Base-by-base conservation (phyloP, 164 flowering plant species). In the Akebia trifoliata region DNA sequence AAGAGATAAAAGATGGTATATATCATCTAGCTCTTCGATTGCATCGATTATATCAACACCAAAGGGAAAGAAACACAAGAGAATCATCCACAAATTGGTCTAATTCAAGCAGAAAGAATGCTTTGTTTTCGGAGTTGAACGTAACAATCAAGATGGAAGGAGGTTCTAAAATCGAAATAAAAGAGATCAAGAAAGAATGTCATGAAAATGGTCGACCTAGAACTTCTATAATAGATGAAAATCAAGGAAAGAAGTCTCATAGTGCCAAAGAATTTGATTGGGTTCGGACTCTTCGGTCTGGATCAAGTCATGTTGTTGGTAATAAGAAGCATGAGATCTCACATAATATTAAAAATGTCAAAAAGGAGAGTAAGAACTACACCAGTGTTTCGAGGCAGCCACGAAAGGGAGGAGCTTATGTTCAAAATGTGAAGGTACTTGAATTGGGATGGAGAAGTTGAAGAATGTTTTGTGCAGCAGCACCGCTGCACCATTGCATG, bases 1-100 rank as follows among this genome's bases (percentile, higher is more conserved):
- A 69, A 57, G 95, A 87, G 66, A 79, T 87, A 21, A 84, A 87
- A 51, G 81, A 78, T 8, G 85, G 69, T 12, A 84, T 87, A 24
- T 79, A 60, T 62, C 71, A 59, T 36, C 83, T 81, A 6, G 85
- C 90, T 35, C 66, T 84, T 4, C 71, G 72, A 9, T 48, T 87
- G 56, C 81, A 75, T 49, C 70, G 71, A 20, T 64, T 87, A 28
- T 81, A 84, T 62, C 75, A 72, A 24, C 77, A 74, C 59, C 82
- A 62, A 29, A 79, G 59, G 40, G 78, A 74, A 25, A 68, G 78
- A 50, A 45, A 21, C 20, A 62, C 34, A 22, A 62, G 26, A 54
- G 50, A 45, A 44, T 8, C 24, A 8, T 24, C 42, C 10, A 8
- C 29, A 25, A n/a, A 18, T 9, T 10, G 21, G 39, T 4, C 2